Base-by-base conservation (phyloP, 441 rosid species). In the Pelargonium citronellum region DNA sequence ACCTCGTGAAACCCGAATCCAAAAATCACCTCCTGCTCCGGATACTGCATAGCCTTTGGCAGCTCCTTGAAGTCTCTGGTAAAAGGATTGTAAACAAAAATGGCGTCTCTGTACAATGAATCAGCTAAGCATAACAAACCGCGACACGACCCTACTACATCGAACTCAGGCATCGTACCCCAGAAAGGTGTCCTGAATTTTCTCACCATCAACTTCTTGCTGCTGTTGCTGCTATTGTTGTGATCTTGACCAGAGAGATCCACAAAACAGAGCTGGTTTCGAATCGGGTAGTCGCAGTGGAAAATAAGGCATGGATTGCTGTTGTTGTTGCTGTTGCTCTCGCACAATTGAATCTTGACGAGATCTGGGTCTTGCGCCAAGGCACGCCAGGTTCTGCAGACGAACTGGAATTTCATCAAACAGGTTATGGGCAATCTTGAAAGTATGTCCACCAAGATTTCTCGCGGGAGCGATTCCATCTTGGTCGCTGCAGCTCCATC, bases 1-100 rank as follows among this genome's bases (percentile, higher is more conserved):
- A 10, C 15, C 15, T 13, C 15, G 15, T 53, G 60, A 17, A 15
- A 53, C 20, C 60, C 60, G 20, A 53, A 53, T 30, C 98, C 98
- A 39, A 82, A 87, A 30, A 87, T 89, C 4, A 89, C 86, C 76
- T 88, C 87, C 78, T 92, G 92, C 39, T 89, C 87, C 0, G 79
- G 83, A 49, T 85, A 87, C 70, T 83, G 81, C 65, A 71, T 66
- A 7, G 90, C 83, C 64, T 81, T 77, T 0, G 98, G 96, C 47
- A 92, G 83, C 80, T 86, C 79, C 43, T 73, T 55, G 44, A 71
- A 70, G 60, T 82, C 83, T 60, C 85, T 69, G 24, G 91, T 85
- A 64, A 92, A 92, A 70, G 98, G 98, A 49, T 92, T 92, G 77
- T 87, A 89, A 0, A 92, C 69, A 69, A 73, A 87, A 43, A 90